Evolutionary conservation across 257 asterid genomes (phyloP), one percentile per base, ranked within the genome.

Genomic region (Solanum okadae): DNA sequence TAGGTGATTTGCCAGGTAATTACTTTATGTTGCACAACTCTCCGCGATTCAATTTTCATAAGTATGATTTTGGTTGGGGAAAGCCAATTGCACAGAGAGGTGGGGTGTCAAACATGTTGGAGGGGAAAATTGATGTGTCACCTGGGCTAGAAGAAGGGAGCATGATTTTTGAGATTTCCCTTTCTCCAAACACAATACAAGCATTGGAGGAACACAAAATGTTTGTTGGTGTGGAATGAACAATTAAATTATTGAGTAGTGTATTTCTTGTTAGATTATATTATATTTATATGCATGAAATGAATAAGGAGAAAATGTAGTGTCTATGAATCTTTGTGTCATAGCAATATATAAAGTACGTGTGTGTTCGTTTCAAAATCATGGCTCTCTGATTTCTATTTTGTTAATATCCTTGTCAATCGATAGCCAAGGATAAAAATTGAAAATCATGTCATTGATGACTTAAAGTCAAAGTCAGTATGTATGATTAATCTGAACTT

Each of bases 31-130:
- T 92, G 44, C 61, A 88, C 7, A 90, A 93, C 56, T 94, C 95
- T 18, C 93, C 94, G 0, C 68, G 95, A 78, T 91, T 90, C 87
- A 31, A 91, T 79, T 93, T 93, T 89, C 91, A 93, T 15, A 94
- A 90, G 3, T 88, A 37, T 33, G 97, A 95, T 46, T 94, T 95
- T 33, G 94, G 95, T 3, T 92, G 96, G 92, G 98, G 98, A 1
- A 91, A 88, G 46, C 94, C 96, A 1, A 8, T 93, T 0, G 92
- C 93, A 0, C 91, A 88, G 73, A 87, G 95, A 37, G 89, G 94
- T 33, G 98, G 95, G 91, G 16, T 4, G 59, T 46, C 59, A 18
- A 92, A 87, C 71, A 92, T 91, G 56, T 44, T 46, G 2, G 92
- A 93, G 3, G 98, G 97, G 49, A 93, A 87, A 83, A 77, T 93